Base-by-base conservation (phyloP, 73 alveolate genomes). In the Blepharisma japonicum region DNA sequence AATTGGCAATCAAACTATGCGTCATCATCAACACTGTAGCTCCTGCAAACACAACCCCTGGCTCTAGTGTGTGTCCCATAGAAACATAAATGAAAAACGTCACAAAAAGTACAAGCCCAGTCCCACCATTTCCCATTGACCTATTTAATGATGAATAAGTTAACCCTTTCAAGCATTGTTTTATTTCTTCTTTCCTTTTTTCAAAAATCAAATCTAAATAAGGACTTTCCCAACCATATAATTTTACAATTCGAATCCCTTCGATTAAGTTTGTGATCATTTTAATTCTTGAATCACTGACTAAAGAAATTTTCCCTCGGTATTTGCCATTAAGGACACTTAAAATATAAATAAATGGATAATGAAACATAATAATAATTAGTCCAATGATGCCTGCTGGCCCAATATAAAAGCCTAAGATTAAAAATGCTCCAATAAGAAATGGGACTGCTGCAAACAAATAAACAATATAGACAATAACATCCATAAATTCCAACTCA, bases 211-310 rank as follows among this genome's bases (percentile, higher is more conserved):
- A 38, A 56, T 78, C 51, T 39, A 38, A 42, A 42, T 71, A 81
- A 38, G 85, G 84, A 21, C 54, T 49, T 55, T 77, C 89, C 89
- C 89, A 81, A 20, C 84, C 85, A 77, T 81, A 81, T 82, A 81
- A 56, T 56, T 81, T 81, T 0, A 81, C 78, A 6, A 81, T 54
- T 27, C 85, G 8, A 6, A 81, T 81, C n/a, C 89, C 84, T 23
- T 81, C 89, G 6, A 81, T 55, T n/a, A 81, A 39, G 47, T 81
- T 77, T 14, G 77, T 81, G 0, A 82, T 81, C n/a, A 81, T n/a
- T 53, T 81, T 81, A 2, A 81, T 42, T n/a, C 89, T 72, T 32
- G 42, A 48, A 81, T 81, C 89, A 39, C 50, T 20, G n/a, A 53
- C 23, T 53, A 20, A 11, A 14, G 67, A 0, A 53, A 20, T 53